phyloP scores from a whole-genome alignment of 768 basidiomycete species.

The Xerocomellus chrysenteron region DNA sequence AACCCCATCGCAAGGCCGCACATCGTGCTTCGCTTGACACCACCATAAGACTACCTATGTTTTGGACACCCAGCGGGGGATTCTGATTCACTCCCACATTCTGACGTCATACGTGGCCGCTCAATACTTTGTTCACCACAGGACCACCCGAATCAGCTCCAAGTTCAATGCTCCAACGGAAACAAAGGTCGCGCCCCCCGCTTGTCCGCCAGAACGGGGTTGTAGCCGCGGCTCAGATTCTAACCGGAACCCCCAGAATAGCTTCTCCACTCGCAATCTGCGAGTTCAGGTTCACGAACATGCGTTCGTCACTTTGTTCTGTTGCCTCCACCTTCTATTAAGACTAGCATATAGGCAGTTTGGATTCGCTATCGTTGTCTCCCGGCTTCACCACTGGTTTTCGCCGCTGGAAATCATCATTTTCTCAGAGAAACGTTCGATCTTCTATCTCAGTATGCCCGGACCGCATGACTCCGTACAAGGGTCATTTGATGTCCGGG shows the following conservation, averaged over 20 bases:
- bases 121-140: not conserved
- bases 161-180: not conserved
- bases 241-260: not conserved
- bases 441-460: conserved; percentile 8
- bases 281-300: not conserved
- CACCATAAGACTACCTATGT: conserved; percentile 1
- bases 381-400: not conserved
- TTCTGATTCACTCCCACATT: not conserved
- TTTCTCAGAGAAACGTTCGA: not conserved
- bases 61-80: conserved; percentile 1
- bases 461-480: conserved; percentile 2
- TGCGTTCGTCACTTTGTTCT: not conserved
- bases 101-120: not conserved
- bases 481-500: conserved; percentile 18
- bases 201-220: not conserved
- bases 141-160: not conserved
- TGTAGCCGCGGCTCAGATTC: not conserved
- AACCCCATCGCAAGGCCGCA: not conserved
- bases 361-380: not conserved
- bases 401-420: not conserved
- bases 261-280: not conserved
- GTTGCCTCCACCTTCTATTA: not conserved
- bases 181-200: not conserved
- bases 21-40: too few species aligned
- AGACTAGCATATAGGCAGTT: not conserved